A percentile compares a stretch with the other conserved stretches of the same genome.
phyloP scores from a whole-genome alignment of 495 filamentous ascomycete species.

The Aeminium ludgeri region DNA sequence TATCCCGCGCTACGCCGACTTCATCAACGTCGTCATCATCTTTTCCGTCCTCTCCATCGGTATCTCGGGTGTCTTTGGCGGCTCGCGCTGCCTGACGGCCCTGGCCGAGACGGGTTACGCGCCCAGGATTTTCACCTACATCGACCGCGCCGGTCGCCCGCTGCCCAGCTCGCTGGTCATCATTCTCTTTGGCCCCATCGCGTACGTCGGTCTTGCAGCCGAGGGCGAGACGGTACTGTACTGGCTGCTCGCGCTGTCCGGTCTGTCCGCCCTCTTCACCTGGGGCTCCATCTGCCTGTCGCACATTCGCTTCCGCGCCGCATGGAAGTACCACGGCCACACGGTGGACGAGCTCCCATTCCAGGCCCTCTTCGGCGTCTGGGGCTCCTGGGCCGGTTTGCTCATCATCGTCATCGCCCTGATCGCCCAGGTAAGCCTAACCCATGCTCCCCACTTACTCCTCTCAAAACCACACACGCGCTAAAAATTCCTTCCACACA shows the following conservation, averaged over 20 bases:
- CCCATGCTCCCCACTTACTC: neutral
- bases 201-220: constrained; percentile 17
- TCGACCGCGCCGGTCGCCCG: constrained; percentile 25
- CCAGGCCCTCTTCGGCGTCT: constrained; percentile 45
- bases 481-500: constrained; percentile 10
- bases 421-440: constrained; percentile 39
- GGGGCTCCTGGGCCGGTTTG: constrained; percentile 51
- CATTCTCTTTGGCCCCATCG: constrained; percentile 24
- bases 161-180: constrained; percentile 2
- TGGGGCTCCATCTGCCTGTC: constrained; percentile 57
- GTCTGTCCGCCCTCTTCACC: constrained; percentile 48
- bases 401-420: constrained; percentile 44
- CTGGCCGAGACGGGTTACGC: constrained; percentile 26
- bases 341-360: constrained; percentile 56
- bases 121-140: constrained; percentile 24
- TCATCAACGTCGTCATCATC: constrained; percentile 28
- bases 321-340: constrained; percentile 46
- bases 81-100: constrained; percentile 25
- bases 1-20: constrained; percentile 22
- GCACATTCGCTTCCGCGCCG: constrained; percentile 58
- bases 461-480: neutral
- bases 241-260: constrained; percentile 56
- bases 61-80: constrained; percentile 25
- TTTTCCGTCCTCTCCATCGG: constrained; percentile 26
- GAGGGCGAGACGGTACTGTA: constrained; percentile 26